phyloP scores from a whole-genome alignment of 106 monocot genomes.

The Hemerocallis citrina region DNA sequence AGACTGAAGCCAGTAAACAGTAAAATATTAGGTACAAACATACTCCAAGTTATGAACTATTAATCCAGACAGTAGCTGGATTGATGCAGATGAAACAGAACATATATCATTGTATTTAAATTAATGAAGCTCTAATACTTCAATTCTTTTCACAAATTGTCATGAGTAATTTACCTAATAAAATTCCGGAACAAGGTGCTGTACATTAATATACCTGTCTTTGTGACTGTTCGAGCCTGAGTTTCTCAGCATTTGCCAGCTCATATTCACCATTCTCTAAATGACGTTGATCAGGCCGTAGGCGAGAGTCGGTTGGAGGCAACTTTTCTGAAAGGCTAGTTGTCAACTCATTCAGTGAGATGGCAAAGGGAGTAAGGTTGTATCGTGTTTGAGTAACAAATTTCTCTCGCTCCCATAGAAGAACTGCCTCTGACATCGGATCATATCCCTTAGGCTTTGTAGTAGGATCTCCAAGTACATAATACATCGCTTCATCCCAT shows the following conservation, averaged over 20 bases:
- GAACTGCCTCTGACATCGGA: constrained; percentile 92
- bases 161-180: too few relatives aligned
- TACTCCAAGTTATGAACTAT: too few relatives aligned
- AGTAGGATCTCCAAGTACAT: constrained; percentile 84
- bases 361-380: constrained; percentile 89
- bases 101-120: too few relatives aligned
- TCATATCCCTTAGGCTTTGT: constrained; percentile 82
- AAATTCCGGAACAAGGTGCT: too few relatives aligned
- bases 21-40: too few relatives aligned
- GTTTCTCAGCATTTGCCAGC: constrained; percentile 83
- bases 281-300: constrained; percentile 84
- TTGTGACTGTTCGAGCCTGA: constrained; percentile 91
- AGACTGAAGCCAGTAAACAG: too few relatives aligned
- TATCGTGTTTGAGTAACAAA: constrained; percentile 66
- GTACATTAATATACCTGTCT: constrained; percentile 63
- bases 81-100: too few relatives aligned
- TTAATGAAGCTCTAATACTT: too few relatives aligned
- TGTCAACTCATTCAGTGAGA: constrained; percentile 79
- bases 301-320: constrained; percentile 85
- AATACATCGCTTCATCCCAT: constrained; percentile 98
- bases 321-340: constrained; percentile 45
- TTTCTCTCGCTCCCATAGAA: constrained; percentile 81
- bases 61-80: too few relatives aligned
- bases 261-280: constrained; percentile 98
- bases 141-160: too few relatives aligned